Conservation (phyloP, 225 moss, liverwort and hornwort genomes). For the Polytrichum formosum region DNA sequence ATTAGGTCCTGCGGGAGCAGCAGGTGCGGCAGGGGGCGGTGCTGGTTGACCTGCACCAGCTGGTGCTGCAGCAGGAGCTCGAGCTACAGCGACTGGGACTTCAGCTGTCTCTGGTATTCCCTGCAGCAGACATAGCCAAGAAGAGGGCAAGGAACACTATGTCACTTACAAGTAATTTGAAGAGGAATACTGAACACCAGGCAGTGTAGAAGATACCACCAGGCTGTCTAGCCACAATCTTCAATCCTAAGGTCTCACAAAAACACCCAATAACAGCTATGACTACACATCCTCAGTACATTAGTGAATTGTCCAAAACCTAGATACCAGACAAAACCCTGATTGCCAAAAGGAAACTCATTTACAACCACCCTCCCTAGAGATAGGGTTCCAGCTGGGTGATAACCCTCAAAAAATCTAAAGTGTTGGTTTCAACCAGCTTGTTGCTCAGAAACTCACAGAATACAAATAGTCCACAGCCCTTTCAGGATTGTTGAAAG, state of each 20-base stretch:
- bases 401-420: neutral
- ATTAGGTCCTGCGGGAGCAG: slow-evolving; percentile 47
- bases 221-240: neutral
- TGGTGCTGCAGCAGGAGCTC: slow-evolving; percentile 28
- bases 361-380: neutral
- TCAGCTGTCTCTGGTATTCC: slow-evolving; percentile 76
- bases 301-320: neutral
- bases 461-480: slow-evolving; percentile 79
- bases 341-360: neutral
- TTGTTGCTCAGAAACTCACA: slow-evolving; percentile 27
- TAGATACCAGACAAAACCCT: neutral
- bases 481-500: slow-evolving; percentile 77
- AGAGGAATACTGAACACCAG: slow-evolving; percentile 5
- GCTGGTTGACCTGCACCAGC: slow-evolving; percentile 27
- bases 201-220: neutral
- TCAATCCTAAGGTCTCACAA: neutral
- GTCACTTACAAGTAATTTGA: neutral
- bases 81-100: slow-evolving; percentile 53
- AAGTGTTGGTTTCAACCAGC: neutral
- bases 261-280: neutral
- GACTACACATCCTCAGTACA: neutral
- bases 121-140: slow-evolving; percentile 21
- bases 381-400: neutral
- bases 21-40: slow-evolving; percentile 24
- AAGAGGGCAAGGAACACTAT: neutral